These are phyloP conservation scores for Cryptococcus hybrid DNA, from an alignment of 1,284 basidiomycete genomes.

Conservation along the genomic window DNA sequence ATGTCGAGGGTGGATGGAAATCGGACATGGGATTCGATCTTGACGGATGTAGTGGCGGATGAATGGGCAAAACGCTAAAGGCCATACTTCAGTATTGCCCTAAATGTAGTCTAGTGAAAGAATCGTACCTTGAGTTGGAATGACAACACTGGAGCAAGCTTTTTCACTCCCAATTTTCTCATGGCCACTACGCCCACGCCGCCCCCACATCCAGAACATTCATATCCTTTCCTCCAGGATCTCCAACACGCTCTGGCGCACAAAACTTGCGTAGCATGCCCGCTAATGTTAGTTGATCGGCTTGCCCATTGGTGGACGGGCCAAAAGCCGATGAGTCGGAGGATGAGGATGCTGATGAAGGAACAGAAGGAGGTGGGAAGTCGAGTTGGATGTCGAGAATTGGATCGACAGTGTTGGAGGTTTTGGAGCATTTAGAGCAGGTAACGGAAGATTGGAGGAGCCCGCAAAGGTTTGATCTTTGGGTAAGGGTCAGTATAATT, in stretches of 20 bases:
- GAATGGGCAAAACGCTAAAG: conserved; percentile 87
- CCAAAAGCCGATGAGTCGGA: conserved; percentile 6
- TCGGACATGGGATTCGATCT: conserved; percentile 79
- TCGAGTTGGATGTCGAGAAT: conserved; percentile 91
- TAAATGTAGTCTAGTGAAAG: neutral
- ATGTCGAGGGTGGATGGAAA: conserved; percentile 86
- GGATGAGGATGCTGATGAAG: conserved; percentile 9
- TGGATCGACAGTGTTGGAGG: conserved; percentile 79
- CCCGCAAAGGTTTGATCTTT: conserved; percentile 81
- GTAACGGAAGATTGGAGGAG: conserved; percentile 83
- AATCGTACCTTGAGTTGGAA: conserved; percentile 86
- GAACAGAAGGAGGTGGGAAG: conserved; percentile 48
- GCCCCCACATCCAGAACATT: conserved; percentile 45
- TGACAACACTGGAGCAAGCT: conserved; percentile 84
- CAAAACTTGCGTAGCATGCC: conserved; percentile 39
- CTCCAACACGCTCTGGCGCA: conserved; percentile 41
- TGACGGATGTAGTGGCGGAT: conserved; percentile 58
- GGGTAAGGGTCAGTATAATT: neutral
- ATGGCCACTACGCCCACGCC: conserved; percentile 31
- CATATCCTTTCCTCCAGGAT: conserved; percentile 39
- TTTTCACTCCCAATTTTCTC: conserved; percentile 79
- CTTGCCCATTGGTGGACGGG: neutral
- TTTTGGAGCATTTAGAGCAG: conserved; percentile 71
- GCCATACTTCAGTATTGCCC: neutral
- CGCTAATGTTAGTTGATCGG: conserved; percentile 25